phyloP scores from a whole-genome alignment of 306 rosid genomes.

The Casuarina equisetifolia region DNA sequence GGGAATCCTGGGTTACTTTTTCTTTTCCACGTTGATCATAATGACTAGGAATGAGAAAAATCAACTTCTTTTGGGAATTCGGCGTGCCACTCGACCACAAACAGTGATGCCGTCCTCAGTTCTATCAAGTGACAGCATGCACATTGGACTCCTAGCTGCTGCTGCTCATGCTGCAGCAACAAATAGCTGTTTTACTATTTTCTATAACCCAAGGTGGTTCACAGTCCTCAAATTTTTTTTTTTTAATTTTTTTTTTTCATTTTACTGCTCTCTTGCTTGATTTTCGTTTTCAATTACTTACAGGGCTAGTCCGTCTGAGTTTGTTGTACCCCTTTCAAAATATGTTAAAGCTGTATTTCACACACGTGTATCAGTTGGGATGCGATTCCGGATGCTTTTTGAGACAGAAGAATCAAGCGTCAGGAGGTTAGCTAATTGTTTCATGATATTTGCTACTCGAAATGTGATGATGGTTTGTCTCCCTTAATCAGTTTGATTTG shows the following conservation, averaged over 20 bases:
- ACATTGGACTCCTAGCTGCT: conserved; percentile 92
- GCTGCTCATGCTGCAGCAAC: conserved; percentile 95
- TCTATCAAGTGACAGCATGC: conserved; percentile 88
- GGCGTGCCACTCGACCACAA: conserved; percentile 74
- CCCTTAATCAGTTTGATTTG: neutral
- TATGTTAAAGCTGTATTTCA: conserved; percentile 86
- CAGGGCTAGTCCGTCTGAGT: conserved; percentile 97
- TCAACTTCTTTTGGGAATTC: conserved; percentile 88
- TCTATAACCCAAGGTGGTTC: conserved; percentile 82
- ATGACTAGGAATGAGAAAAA: conserved; percentile 75
- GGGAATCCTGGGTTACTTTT: conserved; percentile 16
- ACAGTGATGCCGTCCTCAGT: conserved; percentile 87
- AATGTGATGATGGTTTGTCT: neutral
- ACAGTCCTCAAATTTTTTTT: conserved; percentile 6
- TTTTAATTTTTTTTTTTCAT: neutral
- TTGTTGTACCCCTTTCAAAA: conserved; percentile 76
- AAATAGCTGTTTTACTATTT: conserved; percentile 84
- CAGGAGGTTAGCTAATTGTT: conserved; percentile 51
- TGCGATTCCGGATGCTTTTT: conserved; percentile 92
- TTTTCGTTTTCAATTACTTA: conserved; percentile 28
- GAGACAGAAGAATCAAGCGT: conserved; percentile 93
- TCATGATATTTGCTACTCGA: neutral
- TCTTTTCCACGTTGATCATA: conserved; percentile 5
- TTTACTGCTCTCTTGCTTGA: conserved; percentile 7
- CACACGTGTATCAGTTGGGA: conserved; percentile 86